Base-by-base conservation (phyloP, 2,329 filamentous ascomycete genomes). In the Dactylellina haptotyla region DNA sequence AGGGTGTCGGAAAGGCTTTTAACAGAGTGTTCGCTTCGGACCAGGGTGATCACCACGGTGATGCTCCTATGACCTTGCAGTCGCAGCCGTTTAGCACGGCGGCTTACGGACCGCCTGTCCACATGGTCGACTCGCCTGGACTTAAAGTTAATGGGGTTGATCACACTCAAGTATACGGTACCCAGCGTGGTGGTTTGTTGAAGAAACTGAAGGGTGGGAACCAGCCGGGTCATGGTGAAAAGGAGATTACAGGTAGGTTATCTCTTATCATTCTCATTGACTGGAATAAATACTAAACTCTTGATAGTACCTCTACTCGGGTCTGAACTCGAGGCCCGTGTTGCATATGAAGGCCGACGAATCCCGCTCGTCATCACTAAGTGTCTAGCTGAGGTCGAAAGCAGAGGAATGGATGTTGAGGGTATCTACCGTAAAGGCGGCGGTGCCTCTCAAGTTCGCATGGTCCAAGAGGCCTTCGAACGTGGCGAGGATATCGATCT, bases 401-500 rank as follows among this genome's bases (percentile, higher is more conserved):
- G 95, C 20, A 89, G 95, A 80, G 95, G 94, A 82, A 97, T 99
- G 92, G 93, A 98, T 78, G 87, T 96, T 77, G 95, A 98, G 82
- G 95, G 95, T 75, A 96, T 99, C 78, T 99, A 99, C 83, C 89
- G 95, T 79, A 99, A 99, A 85, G 97, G 93, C 56, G 95, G 95
- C 66, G 95, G 93, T 76, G 93, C 90, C 78, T 92, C 91, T 6
- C 92, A 96, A 80, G 90, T 97, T 80, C 96, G 96, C 81, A 85
- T 87, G 78, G 91, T 99, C 77, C 92, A 94, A 79, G 91, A 93
- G 76, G 93, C 93, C 10, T 98, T 99, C 80, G 93, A 97, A 80
- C 90, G 89, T 80, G 89, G 87, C 70, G 87, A 90, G 76, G 91
- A 94, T 79, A 95, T 88, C 79, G 94, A 98, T 80, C 96, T 99